Evolutionary conservation across 225 moss, liverwort and hornwort genomes (phyloP), one percentile per base, ranked within the genome.

Genomic region (Straminergon stramineum): DNA sequence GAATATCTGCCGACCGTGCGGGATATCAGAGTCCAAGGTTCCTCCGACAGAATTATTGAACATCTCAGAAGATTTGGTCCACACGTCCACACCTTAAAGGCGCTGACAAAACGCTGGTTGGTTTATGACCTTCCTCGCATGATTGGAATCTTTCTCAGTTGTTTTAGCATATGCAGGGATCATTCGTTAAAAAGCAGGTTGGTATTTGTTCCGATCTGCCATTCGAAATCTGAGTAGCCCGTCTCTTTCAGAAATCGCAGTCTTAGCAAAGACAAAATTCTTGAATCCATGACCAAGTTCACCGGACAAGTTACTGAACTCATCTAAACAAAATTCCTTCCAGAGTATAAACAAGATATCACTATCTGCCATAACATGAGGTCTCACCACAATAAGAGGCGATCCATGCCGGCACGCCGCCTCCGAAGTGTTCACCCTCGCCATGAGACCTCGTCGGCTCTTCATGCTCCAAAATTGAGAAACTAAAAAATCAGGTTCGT

Each of bases 401-500:
- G 89, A 86, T 15, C 91, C 85, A 63, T 87, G 68, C 79, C 91
- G 81, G 70, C 60, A 37, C 64, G 73, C 83, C 63, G 73, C 32
- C 83, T 89, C 92, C 26, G 67, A 55, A 77, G 75, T 60, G 17
- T 77, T 89, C 37, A 58, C 71, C 48, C 71, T 93, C 68, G 86
- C 62, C 64, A 91, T 20, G 8, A 93, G 92, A 43, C 90, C 87
- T 51, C 62, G 91, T 62, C 91, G 85, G 67, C 94, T 93, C 35
- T 85, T 61, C 39, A 45, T 79, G 90, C 89, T 89, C 94, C 90
- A 93, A 68, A 93, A 92, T 51, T 64, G 70, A 43, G 94, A 95
- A 61, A 88, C 84, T 77, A 95, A 74, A 63, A 23, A 53, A n/a
- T 56, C 64, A 39, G 89, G 27, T 52, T 43, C 68, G 32, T 41